These are phyloP conservation scores for Neofusicoccum ribis DNA, from an alignment of 2,329 filamentous ascomycete genomes.

Conservation along the genomic window DNA sequence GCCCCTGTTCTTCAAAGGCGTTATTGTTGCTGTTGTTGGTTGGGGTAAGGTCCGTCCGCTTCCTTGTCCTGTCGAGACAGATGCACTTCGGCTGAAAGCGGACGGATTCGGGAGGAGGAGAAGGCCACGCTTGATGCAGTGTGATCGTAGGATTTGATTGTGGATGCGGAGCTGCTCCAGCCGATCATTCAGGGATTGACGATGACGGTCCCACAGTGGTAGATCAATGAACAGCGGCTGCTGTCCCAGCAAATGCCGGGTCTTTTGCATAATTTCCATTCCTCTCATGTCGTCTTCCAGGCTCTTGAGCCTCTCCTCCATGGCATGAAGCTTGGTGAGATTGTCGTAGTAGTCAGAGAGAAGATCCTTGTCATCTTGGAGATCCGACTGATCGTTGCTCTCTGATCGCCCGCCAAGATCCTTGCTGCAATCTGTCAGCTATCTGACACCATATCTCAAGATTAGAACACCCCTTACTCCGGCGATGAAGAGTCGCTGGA, in stretches of 20 bases:
- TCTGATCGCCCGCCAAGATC: neutral
- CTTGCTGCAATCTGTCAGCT: slow-evolving; percentile 1
- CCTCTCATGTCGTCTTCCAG: slow-evolving; percentile 1
- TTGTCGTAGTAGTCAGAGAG: slow-evolving; percentile 9
- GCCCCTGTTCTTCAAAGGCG: neutral
- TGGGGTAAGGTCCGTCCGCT: neutral
- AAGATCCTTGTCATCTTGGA: neutral
- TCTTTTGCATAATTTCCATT: slow-evolving; percentile 9
- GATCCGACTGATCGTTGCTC: neutral
- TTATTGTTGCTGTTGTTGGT: neutral
- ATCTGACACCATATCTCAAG: neutral
- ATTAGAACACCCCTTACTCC: neutral
- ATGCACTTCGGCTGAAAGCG: neutral
- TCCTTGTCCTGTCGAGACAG: neutral
- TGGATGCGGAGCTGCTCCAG: neutral
- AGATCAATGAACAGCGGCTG: slow-evolving; percentile 8
- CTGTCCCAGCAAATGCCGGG: neutral
- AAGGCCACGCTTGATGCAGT: slow-evolving; percentile 10
- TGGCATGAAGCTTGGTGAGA: neutral
- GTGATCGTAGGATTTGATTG: neutral
- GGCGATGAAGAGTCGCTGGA: neutral
- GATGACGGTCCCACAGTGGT: slow-evolving; percentile 5
- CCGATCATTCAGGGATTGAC: slow-evolving; percentile 3
- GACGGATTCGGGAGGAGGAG: slow-evolving; percentile 7
- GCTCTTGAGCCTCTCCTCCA: neutral